Percentiles rank a stretch among this genome's conserved stretches.
phyloP scores from a whole-genome alignment of 2,329 filamentous ascomycete genomes.

The Hypomyces rosellus region DNA sequence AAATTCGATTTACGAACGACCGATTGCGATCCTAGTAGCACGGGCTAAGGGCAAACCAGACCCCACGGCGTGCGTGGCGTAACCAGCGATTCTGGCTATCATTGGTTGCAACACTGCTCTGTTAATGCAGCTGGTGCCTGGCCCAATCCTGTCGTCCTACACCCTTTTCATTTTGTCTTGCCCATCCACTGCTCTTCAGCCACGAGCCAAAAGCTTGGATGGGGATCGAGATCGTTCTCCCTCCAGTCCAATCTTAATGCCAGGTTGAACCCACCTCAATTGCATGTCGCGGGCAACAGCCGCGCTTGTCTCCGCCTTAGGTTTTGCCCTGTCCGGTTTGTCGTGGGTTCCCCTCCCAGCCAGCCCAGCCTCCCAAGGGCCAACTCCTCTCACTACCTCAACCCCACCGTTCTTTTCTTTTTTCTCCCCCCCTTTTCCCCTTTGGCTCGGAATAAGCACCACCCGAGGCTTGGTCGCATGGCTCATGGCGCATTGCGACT shows the following conservation, averaged over 20 bases:
- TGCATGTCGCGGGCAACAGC: not conserved
- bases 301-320: not conserved
- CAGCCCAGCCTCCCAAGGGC: conserved; percentile 4
- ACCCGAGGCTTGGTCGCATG: too few species aligned
- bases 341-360: not conserved
- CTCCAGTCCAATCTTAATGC: conserved; percentile 7
- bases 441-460: too few species aligned
- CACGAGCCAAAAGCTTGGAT: conserved; percentile 13
- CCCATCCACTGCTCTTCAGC: conserved; percentile 6
- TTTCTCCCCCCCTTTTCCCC: not conserved
- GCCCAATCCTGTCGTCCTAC: conserved; percentile 7
- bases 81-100: conserved; percentile 11
- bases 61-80: conserved; percentile 13
- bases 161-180: conserved; percentile 5
- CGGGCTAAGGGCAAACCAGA: conserved; percentile 23
- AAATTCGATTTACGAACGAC: conserved; percentile 22
- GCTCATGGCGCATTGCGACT: not conserved
- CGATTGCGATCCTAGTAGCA: conserved; percentile 12
- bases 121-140: conserved; percentile 8
- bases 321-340: conserved; percentile 1
- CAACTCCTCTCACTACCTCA: not conserved
- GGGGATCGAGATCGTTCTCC: conserved; percentile 23
- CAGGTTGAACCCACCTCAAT: not conserved
- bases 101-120: conserved; percentile 3
- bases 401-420: not conserved